Base-by-base conservation (phyloP, 2,329 filamentous ascomycete species). In the Cladosporium sp. region DNA sequence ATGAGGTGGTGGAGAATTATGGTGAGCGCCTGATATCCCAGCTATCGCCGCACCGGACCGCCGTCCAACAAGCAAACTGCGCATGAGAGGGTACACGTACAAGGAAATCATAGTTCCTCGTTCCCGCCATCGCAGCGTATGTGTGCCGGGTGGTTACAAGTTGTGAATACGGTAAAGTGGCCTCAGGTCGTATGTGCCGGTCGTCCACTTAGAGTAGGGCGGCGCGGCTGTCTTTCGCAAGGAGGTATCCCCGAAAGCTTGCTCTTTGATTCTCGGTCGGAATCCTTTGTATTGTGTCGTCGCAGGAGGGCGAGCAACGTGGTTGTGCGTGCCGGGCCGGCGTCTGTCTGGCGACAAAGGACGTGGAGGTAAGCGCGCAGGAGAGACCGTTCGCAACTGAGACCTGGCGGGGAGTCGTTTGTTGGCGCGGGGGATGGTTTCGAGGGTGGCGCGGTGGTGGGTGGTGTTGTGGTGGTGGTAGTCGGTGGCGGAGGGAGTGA, bases 101-200 rank as follows among this genome's bases (percentile, higher is more conserved):
- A 82, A 99, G 86, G 81, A 98, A 98, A 81, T 99, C 95, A 83
- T 99, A 99, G 85, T 99, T 99, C 81, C 95, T 89, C 85, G 94
- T 96, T 80, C 91, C 92, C 76, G 95, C 93, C 95, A 99, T 99
- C 70, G 69, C 49, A 58, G 54, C 30, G 34, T 36, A 51, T 36
- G 58, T 53, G 43, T 56, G 2, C 25, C 49, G 34, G 39, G 26
- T 32, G 59, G 30, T 53, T 62, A n/a, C 30, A 53, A 36, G 51
- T 54, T n/a, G n/a, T 54, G 51, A 6, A 28, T 48, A 32, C 46
- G 48, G 26, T 30, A n/a, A n/a, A 13, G 51, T 54, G 26, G 51
- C 28, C 46, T 48, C 23, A 21, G 18, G 13, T 26, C 5, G 13
- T 54, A 7, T 54, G 30, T 39, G 49, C 49, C 34, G 49, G 60